Evolutionary conservation across 1,284 basidiomycete species (phyloP).

Genomic region (Lentinula novae-zelandiae): DNA sequence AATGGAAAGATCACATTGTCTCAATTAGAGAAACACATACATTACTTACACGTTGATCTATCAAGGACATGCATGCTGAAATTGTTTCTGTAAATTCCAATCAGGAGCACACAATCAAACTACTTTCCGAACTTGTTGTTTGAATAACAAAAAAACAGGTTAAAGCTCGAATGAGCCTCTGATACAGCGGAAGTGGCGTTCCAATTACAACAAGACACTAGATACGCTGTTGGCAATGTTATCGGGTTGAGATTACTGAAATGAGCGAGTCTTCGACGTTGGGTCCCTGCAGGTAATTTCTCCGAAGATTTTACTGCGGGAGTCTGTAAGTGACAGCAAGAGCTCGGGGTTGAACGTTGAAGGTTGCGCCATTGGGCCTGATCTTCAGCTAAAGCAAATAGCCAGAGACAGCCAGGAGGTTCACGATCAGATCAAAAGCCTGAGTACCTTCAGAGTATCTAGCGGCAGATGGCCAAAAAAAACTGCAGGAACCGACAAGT

Average conservation of each 20-base stretch:
- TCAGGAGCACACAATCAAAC: too few relatives aligned
- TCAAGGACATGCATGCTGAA: neutral
- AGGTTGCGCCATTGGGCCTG: neutral
- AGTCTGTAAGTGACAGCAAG: too few relatives aligned
- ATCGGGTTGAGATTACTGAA: slow-evolving; percentile 8
- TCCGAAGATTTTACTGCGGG: neutral
- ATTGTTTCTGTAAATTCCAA: too few relatives aligned
- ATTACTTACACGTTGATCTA: neutral
- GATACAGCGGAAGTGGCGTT: neutral
- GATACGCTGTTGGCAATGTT: neutral
- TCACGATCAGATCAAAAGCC: neutral
- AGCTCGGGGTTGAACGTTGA: neutral
- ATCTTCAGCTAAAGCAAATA: neutral
- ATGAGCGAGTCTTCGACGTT: neutral
- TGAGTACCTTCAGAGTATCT: neutral
- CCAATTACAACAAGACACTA: neutral
- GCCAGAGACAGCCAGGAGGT: neutral
- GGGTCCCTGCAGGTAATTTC: neutral
- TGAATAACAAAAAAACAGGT: neutral
- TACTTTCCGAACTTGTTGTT: neutral
- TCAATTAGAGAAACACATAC: neutral
- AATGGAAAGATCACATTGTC: neutral
- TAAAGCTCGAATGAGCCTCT: neutral
- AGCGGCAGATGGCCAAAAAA: too few relatives aligned
- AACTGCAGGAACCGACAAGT: neutral